phyloP scores from a whole-genome alignment of 1,284 basidiomycete species.

The Rugosomyces carneus region DNA sequence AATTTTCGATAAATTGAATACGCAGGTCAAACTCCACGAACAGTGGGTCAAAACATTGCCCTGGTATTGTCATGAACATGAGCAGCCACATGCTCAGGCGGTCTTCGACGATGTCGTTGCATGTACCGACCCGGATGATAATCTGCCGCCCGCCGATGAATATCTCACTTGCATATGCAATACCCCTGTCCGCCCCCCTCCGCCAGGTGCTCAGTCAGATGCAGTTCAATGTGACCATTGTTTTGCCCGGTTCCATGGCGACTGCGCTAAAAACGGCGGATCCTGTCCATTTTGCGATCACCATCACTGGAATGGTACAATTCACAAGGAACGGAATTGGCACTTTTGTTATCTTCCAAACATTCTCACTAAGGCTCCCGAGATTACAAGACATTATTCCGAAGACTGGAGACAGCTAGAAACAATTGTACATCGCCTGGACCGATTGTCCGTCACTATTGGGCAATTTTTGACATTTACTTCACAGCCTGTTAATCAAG shows the following conservation, averaged over 20 bases:
- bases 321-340: conserved; percentile 73
- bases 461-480: conserved; percentile 73
- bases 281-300: conserved; percentile 86
- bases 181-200: conserved; percentile 66
- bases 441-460: conserved; percentile 64
- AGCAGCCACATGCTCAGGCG: conserved; percentile 49
- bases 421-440: conserved; percentile 68
- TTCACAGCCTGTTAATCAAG: conserved; percentile 59
- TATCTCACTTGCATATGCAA: conserved; percentile 80
- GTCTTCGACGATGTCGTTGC: conserved; percentile 69
- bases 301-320: conserved; percentile 80
- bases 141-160: conserved; percentile 68
- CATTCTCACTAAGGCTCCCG: conserved; percentile 61
- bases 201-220: conserved; percentile 64
- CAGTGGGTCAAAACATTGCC: conserved; percentile 69
- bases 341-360: conserved; percentile 73
- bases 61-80: conserved; percentile 67
- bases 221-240: conserved; percentile 85
- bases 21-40: conserved; percentile 57
- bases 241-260: conserved; percentile 75
- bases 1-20: conserved; percentile 62
- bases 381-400: conserved; percentile 69
- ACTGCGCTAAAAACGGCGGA: conserved; percentile 77
- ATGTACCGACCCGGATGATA: conserved; percentile 66
- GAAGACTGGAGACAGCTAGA: conserved; percentile 72